A percentile compares a stretch with the other conserved stretches of the same genome.
Evolutionary conservation across 2,329 filamentous ascomycete species (phyloP).

Genomic region (Phialocephala sp.): DNA sequence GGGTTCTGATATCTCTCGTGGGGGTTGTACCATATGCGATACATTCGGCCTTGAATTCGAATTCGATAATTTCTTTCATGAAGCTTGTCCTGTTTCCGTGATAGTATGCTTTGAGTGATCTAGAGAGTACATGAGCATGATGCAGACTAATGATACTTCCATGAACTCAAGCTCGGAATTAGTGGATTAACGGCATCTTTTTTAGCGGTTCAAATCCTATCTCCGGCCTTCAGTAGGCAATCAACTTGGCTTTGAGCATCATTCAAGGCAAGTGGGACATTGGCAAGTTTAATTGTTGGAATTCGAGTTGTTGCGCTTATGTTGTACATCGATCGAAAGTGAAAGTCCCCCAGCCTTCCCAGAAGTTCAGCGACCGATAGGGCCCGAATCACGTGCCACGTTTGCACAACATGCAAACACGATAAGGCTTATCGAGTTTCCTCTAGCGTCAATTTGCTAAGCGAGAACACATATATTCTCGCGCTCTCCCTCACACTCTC

Average conservation of each 20-base stretch:
- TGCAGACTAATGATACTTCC: not conserved
- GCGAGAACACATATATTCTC: not conserved
- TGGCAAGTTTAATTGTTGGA: not conserved
- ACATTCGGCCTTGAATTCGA: not conserved
- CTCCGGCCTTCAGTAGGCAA: no score
- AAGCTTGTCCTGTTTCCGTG: not conserved
- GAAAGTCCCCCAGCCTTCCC: not conserved
- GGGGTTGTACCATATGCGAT: not conserved
- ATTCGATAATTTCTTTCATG: not conserved
- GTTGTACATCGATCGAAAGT: not conserved
- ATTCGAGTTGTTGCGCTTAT: not conserved
- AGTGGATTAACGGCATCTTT: no score
- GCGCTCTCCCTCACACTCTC: not conserved
- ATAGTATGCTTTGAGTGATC: not conserved
- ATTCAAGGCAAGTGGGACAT: not conserved
- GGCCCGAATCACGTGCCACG: not conserved
- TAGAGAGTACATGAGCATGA: not conserved
- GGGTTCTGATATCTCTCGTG: not conserved
- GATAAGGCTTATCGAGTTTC: not conserved
- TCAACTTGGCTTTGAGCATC: no score
- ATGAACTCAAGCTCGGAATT: no score
- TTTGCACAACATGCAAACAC: not conserved
- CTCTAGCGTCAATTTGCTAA: not conserved
- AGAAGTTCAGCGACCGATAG: not conserved
- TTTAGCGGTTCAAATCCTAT: no score